Evolutionary conservation across 805 yeast species (phyloP).

Genomic region (Cephaloascus albidus): DNA sequence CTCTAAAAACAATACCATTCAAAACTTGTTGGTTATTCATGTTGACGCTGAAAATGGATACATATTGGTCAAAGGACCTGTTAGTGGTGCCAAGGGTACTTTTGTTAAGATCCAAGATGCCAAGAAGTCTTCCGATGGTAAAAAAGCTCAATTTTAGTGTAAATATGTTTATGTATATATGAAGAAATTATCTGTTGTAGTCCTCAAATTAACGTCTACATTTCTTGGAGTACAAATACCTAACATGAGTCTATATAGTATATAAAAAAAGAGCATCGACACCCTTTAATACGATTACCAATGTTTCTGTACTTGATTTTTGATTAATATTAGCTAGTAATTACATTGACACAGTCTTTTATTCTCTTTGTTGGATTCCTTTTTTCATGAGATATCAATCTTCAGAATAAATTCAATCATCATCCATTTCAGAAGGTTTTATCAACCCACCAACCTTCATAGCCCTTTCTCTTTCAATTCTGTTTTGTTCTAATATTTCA

Average conservation of each 20-base stretch:
- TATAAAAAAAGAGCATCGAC: too few relatives aligned
- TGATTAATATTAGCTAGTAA: too few relatives aligned
- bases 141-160: conserved; percentile 9
- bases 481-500: conserved; percentile 60
- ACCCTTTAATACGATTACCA: too few relatives aligned
- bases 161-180: conserved; percentile 1
- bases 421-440: conserved; percentile 92
- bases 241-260: too few relatives aligned
- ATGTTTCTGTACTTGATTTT: too few relatives aligned
- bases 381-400: too few relatives aligned
- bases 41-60: conserved; percentile 77
- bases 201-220: too few relatives aligned
- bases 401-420: too few relatives aligned
- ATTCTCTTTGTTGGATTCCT: too few relatives aligned
- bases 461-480: conserved; percentile 71
- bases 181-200: too few relatives aligned
- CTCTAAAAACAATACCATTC: conserved; percentile 58
- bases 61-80: conserved; percentile 77
- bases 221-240: too few relatives aligned
- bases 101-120: conserved; percentile 76
- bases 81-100: conserved; percentile 81
- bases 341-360: too few relatives aligned
- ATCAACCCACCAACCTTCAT: conserved; percentile 85
- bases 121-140: conserved; percentile 40
- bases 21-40: conserved; percentile 68